A percentile compares a stretch with the other conserved stretches of the same genome.
phyloP scores from a whole-genome alignment of 228 moss, liverwort and hornwort genomes.

The Sphagnum magellanicum region DNA sequence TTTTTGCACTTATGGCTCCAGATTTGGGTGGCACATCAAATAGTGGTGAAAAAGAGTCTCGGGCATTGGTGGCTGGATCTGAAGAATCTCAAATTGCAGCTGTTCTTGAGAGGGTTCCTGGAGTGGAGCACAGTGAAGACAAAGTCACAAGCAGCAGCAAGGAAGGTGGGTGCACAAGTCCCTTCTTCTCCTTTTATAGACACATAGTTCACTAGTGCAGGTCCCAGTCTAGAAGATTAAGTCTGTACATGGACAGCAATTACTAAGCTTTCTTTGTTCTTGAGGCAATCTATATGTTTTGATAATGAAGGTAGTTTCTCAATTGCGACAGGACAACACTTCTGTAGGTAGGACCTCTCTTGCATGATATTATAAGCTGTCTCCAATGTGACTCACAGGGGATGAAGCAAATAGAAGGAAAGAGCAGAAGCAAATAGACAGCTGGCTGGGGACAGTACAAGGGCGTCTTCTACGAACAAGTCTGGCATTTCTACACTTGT shows the following conservation, averaged over 20 bases:
- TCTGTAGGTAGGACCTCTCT: no score
- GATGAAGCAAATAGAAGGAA: background rate
- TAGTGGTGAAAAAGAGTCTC: slow-evolving; percentile 1
- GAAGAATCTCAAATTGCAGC: background rate
- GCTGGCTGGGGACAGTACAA: slow-evolving; percentile 5
- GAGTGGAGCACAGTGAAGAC: background rate
- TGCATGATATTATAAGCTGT: no score
- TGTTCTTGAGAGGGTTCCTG: background rate
- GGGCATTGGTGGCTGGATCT: background rate
- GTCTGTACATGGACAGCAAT: no score
- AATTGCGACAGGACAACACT: no score
- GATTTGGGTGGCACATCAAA: slow-evolving; percentile 2
- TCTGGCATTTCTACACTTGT: slow-evolving; percentile 13
- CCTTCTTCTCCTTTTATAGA: background rate
- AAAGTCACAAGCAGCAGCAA: background rate
- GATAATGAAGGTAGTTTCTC: no score
- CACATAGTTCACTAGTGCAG: no score
- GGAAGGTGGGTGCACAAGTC: slow-evolving; percentile 1
- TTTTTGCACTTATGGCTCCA: slow-evolving; percentile 9
- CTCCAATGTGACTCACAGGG: slow-evolving; percentile 2
- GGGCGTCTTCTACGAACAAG: slow-evolving; percentile 9
- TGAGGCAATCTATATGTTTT: no score
- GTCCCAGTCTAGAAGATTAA: no score
- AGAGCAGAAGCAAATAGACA: background rate
- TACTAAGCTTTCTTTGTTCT: no score